Base-by-base conservation (phyloP, 441 rosid species). In the Jatropha multifida region DNA sequence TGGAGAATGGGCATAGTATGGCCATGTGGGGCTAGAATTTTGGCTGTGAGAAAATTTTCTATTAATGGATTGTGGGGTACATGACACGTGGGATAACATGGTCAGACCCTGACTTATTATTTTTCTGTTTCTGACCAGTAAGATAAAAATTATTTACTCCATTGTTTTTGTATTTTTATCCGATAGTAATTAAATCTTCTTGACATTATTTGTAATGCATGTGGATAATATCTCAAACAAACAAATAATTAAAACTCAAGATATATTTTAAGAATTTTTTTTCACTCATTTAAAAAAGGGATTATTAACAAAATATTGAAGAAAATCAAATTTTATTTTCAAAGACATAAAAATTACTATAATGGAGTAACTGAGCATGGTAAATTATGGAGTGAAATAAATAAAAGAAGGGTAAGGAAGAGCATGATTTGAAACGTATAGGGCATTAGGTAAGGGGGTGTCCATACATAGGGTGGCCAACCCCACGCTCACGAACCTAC, bases 1-100 rank as follows among this genome's bases (percentile, higher is more conserved):
- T 72, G 73, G 83, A 11, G 80, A 76, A 67, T 81, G 83, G 85
- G 75, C 82, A 82, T 32, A 8, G 79, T 60, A 77, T 74, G 79
- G 78, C 74, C 89, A 81, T 77, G 85, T 88, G 87, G 86, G 79
- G 5, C 75, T 72, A 13, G 38, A 51, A 71, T 74, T 52, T 74
- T 74, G 51, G 69, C 27, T 3, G n/a, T 32, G 14, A 32, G 4
- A 32, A 37, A 15, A 18, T 69, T 65, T 42, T 62, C 13, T 61
- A 20, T 63, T 14, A 2, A 13, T 59, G 60, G 15, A 66, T 7
- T 27, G 81, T 69, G 76, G 81, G 37, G 77, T 73, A 64, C 82
- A 76, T 74, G 54, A 18, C 82, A 67, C 77, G 77, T 66, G 85
- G 79, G 15, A 41, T 68, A 77, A 64, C 62, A 78, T 65, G 62